Conservation (phyloP, 2,329 filamentous ascomycete genomes). For the Blumeriella jaapii region DNA sequence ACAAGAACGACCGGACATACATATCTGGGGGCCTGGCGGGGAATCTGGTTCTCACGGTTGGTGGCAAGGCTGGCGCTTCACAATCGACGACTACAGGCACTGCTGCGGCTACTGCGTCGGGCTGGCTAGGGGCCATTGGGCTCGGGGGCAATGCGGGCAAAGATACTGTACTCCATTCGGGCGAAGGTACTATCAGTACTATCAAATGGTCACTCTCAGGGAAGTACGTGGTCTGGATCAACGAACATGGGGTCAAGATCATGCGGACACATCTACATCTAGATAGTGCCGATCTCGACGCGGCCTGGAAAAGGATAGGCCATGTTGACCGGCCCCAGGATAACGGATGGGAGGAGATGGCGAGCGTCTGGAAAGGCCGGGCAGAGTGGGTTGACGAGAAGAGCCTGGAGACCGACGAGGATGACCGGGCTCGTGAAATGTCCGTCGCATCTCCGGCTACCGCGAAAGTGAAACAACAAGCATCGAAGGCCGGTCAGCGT, state of each 20-base stretch:
- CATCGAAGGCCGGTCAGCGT: conserved; percentile 34
- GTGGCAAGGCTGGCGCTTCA: conserved; percentile 66
- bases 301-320: conserved; percentile 88
- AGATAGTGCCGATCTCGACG: conserved; percentile 63
- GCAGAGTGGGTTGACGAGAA: conserved; percentile 89
- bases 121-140: conserved; percentile 85
- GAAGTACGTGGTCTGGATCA: conserved; percentile 88
- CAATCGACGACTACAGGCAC: conserved; percentile 73
- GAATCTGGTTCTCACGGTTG: conserved; percentile 74
- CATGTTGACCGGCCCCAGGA: conserved; percentile 84
- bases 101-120: conserved; percentile 72
- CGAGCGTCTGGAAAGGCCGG: conserved; percentile 83
- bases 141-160: conserved; percentile 67
- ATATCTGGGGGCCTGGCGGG: conserved; percentile 84
- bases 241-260: conserved; percentile 94
- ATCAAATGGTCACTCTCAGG: conserved; percentile 94
- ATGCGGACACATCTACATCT: conserved; percentile 84
- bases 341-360: conserved; percentile 91
- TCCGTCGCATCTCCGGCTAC: conserved; percentile 33
- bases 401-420: conserved; percentile 62
- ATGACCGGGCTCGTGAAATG: conserved; percentile 29
- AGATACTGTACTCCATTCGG: conserved; percentile 79
- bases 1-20: conserved; percentile 79
- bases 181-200: conserved; percentile 80
- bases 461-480: conserved; percentile 38